Conservation (phyloP, 2,329 filamentous ascomycete genomes). For the Cercospora sp. region DNA sequence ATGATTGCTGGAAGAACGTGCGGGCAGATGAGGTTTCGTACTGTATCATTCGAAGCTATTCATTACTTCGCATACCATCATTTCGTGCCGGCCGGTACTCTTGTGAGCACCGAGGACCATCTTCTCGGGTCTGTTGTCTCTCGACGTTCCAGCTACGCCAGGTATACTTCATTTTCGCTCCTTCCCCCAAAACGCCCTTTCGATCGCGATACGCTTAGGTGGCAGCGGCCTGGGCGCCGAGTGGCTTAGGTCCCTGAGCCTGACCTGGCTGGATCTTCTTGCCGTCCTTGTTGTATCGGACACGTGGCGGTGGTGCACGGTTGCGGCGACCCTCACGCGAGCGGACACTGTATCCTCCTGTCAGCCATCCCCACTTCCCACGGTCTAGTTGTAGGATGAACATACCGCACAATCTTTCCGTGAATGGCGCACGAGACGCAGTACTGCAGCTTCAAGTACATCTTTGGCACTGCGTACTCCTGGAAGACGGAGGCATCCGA, state of each 20-base stretch:
- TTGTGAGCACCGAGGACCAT: neutral
- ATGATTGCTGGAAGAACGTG: neutral
- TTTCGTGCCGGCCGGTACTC: neutral
- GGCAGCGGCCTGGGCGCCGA: conserved; percentile 33
- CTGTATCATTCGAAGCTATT: conserved; percentile 30
- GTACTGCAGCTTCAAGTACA: conserved; percentile 99
- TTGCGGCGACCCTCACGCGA: conserved; percentile 96
- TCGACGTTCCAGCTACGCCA: conserved; percentile 8
- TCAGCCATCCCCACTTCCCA: neutral
- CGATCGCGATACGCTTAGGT: conserved; percentile 5
- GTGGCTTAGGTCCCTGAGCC: conserved; percentile 62
- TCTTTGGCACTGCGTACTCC: conserved; percentile 99
- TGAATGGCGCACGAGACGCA: conserved; percentile 99
- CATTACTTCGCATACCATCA: conserved; percentile 17
- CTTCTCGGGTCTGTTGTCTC: conserved; percentile 2
- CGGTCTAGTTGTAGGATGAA: conserved; percentile 33
- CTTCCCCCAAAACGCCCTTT: conserved; percentile 9
- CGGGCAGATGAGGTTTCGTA: conserved; percentile 15
- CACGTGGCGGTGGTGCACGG: conserved; percentile 94
- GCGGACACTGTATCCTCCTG: conserved; percentile 70
- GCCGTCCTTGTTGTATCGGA: conserved; percentile 99
- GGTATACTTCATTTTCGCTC: conserved; percentile 11
- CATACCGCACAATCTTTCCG: conserved; percentile 99
- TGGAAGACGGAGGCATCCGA: conserved; percentile 98
- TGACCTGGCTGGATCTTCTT: conserved; percentile 97